Percentiles rank a stretch among this genome's conserved stretches.
Conservation (phyloP, 768 basidiomycete species). For the Psilocybe subaeruginosa region DNA sequence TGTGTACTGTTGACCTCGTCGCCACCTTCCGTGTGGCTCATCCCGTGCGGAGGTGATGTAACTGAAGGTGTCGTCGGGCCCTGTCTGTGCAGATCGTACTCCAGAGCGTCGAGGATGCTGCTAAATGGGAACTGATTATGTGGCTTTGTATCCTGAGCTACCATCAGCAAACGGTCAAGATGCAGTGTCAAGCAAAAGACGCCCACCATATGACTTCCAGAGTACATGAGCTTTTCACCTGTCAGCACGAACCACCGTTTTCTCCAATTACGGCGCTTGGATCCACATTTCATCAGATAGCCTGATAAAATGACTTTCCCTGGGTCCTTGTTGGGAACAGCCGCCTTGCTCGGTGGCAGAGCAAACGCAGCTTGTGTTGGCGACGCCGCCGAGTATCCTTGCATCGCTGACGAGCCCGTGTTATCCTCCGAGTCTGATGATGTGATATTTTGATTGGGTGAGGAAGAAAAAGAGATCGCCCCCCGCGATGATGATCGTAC, state of each 20-base stretch:
- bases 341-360: conserved; percentile 45
- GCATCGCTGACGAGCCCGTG: conserved; percentile 43
- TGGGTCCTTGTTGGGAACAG: conserved; percentile 51
- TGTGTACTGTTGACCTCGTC: conserved; percentile 51
- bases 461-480: conserved; percentile 35
- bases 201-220: conserved; percentile 94
- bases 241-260: conserved; percentile 98
- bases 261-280: conserved; percentile 91
- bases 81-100: conserved; percentile 70
- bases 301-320: conserved; percentile 85
- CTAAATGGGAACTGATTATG: conserved; percentile 85
- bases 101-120: conserved; percentile 90
- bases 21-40: conserved; percentile 31
- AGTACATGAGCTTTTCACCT: conserved; percentile 85
- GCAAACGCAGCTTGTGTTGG: conserved; percentile 43
- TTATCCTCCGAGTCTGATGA: conserved; percentile 80
- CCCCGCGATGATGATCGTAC: conserved; percentile 30
- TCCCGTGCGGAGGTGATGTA: conserved; percentile 36
- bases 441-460: conserved; percentile 58
- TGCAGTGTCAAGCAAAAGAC: conserved; percentile 10
- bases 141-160: conserved; percentile 79
- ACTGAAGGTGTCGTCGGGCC: conserved; percentile 40
- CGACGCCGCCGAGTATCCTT: conserved; percentile 46
- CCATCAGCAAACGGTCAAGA: conserved; percentile 1
- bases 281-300: conserved; percentile 96